Evolutionary conservation across 805 yeast species (phyloP), one percentile per base, ranked within the genome.

Genomic region (Barnettozyma californica): DNA sequence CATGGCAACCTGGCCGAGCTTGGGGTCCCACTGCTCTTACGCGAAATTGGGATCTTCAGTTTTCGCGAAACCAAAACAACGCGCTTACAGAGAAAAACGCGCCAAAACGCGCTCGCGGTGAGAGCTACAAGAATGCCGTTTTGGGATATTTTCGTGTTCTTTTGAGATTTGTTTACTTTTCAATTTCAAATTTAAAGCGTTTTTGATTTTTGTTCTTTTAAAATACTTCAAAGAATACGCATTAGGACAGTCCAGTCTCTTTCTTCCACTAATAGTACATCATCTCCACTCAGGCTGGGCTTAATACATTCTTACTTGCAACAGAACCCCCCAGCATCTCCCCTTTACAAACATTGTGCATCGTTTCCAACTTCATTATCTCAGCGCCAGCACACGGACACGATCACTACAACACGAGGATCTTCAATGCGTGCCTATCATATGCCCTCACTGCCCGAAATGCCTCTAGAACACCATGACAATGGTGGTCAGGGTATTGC

Each of bases 401-500:
- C 33, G 16, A 29, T 29, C 33, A 29, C 33, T 29, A 29, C n/a
- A 29, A 3, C 14, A 4, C 33, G 33, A 29, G 16, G 14, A 8
- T 18, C 27, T 8, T 13, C 41, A 20, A 60, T 60, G 64, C 60
- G 64, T 43, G 65, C 64, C 20, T 51, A 48, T 40, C 64, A 60
- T 43, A 59, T 61, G 64, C 65, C 65, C 10, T 61, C 65, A 1
- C 47, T 61, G n/a, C 65, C 65, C 7, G 64, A 59, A 45, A 59
- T 61, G 48, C 60, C 64, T 4, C 35, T 53, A 31, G 58, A 54
- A 20, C 57, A 53, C 18, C 35, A 36, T 23, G 52, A 56, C 20
- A 39, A 40, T 19, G 18, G 39, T 6, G 26, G 37, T 9, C 35
- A 27, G 16, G 54, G 47, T 2, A 47, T 54, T 33, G 33, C 57